Conservation (phyloP, 495 filamentous ascomycete genomes). For the Wilcoxina mikolae region DNA sequence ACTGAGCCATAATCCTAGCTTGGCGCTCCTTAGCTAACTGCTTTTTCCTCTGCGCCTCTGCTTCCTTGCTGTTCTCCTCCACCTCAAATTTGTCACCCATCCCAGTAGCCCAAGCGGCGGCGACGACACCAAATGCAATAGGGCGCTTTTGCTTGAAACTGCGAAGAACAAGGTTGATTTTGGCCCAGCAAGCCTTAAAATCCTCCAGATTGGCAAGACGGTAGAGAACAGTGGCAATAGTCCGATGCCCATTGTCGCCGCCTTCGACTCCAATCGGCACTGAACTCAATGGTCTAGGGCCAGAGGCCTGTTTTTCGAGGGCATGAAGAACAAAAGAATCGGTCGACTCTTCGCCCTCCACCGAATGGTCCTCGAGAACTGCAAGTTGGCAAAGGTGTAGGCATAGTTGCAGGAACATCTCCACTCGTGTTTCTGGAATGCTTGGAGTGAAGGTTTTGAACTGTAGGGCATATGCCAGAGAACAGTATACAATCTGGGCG, state of each 20-base stretch:
- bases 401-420: slow-evolving; percentile 81
- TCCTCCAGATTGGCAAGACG: slow-evolving; percentile 57
- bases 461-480: slow-evolving; percentile 58
- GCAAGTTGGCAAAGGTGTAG: slow-evolving; percentile 75
- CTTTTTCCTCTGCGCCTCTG: slow-evolving; percentile 68
- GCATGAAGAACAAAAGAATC: slow-evolving; percentile 26
- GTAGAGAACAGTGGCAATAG: slow-evolving; percentile 62
- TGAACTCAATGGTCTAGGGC: background rate
- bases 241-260: slow-evolving; percentile 28
- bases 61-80: slow-evolving; percentile 36
- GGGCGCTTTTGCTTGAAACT: slow-evolving; percentile 73
- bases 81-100: slow-evolving; percentile 26
- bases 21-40: slow-evolving; percentile 74
- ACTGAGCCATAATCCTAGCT: slow-evolving; percentile 87
- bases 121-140: slow-evolving; percentile 47
- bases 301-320: slow-evolving; percentile 17
- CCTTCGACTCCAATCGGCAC: background rate
- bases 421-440: slow-evolving; percentile 66
- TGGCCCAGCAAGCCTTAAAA: slow-evolving; percentile 67
- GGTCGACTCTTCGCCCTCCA: slow-evolving; percentile 37
- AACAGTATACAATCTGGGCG: slow-evolving; percentile 78
- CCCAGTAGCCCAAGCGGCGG: slow-evolving; percentile 30
- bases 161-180: slow-evolving; percentile 71
- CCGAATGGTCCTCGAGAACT: slow-evolving; percentile 58
- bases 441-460: slow-evolving; percentile 48